Base-by-base conservation (phyloP, 495 filamentous ascomycete genomes). In the Tuber indicum region DNA sequence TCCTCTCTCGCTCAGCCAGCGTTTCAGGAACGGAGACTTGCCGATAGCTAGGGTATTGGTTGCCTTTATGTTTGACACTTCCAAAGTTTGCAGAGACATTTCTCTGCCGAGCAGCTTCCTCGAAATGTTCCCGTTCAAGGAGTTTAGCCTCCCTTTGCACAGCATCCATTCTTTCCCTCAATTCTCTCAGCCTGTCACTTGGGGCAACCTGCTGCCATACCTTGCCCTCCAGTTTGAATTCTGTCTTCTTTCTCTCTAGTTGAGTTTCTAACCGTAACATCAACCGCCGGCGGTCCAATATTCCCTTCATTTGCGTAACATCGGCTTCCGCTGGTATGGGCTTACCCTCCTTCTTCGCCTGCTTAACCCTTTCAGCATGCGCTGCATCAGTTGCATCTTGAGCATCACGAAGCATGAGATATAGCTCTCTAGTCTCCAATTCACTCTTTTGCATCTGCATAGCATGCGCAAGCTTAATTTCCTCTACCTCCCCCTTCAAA, bases 321-420 rank as follows among this genome's bases (percentile, higher is more conserved):
- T 92, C 90, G 5, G 88, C 87, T 14, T 89, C 88, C 17, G 73
- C 71, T 23, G 78, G 78, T 62, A 83, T 74, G 47, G 86, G 88
- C 71, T 76, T 82, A 23, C 81, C 81, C 71, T 83, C 82, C 72
- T 81, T 81, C 79, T 72, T 81, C 39, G 77, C 76, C 78, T 87
- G 87, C 71, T 86, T 88, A 32, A 86, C 87, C 75, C 87, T 86
- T 52, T 85, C 85, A 70, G 88, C 86, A 85, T 94, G 94, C 77
- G 91, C 92, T 72, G 93, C 93, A 82, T 93, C 94, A 58, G 96
- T 95, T 78, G 96, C 92, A 84, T 99, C 96, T 84, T 99, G 96
- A 44, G 96, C 96, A 85, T 99, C 96, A 74, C 96, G 90, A 72
- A 99, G 91, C 96, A 99, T 99, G 58, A 99, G 91, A 85, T 98